These are phyloP conservation scores for Colletotrichum falcatum DNA, from an alignment of 2,329 filamentous ascomycete species.

Conservation along the genomic window DNA sequence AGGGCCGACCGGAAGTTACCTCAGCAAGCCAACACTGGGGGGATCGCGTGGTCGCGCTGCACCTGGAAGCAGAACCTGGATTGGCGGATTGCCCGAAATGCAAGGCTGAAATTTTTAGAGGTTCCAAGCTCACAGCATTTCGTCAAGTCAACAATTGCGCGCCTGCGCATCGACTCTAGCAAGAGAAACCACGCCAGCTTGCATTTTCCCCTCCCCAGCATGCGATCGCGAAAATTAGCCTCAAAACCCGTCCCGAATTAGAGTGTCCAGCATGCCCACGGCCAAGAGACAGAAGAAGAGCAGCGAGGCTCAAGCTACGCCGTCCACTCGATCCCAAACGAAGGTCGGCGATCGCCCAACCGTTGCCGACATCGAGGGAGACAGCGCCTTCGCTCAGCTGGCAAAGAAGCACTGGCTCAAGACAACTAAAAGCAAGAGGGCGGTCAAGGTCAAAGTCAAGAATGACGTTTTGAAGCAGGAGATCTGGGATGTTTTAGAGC, in stretches of 20 bases:
- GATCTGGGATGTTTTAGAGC: constrained; percentile 90
- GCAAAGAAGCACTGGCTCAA: constrained; percentile 90
- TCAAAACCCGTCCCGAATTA: constrained; percentile 8
- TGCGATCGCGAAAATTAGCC: constrained; percentile 24
- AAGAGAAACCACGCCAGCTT: constrained; percentile 5
- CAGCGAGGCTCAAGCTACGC: constrained; percentile 54
- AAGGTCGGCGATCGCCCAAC: constrained; percentile 67
- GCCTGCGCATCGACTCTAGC: constrained; percentile 48
- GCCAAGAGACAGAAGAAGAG: constrained; percentile 70
- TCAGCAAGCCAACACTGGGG: constrained; percentile 3
- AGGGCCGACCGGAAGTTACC: neutral
- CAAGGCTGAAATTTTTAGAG: constrained; percentile 52
- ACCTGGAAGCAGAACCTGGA: constrained; percentile 9
- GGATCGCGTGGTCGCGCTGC: constrained; percentile 31
- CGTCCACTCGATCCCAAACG: constrained; percentile 51
- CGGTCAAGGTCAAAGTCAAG: constrained; percentile 77
- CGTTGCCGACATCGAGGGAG: constrained; percentile 76
- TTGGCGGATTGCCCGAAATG: constrained; percentile 34
- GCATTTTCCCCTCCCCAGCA: neutral
- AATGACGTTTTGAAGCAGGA: constrained; percentile 87
- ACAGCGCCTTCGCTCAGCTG: constrained; percentile 79
- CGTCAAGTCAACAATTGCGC: constrained; percentile 33
- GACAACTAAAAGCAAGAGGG: constrained; percentile 61
- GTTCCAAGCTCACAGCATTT: constrained; percentile 20
- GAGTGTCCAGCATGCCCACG: constrained; percentile 62